Percentiles rank a stretch among this genome's conserved stretches.
These are phyloP conservation scores for apple (Malus domestica) DNA, from an alignment of 306 rosid species.

Conservation along the genomic window DNA sequence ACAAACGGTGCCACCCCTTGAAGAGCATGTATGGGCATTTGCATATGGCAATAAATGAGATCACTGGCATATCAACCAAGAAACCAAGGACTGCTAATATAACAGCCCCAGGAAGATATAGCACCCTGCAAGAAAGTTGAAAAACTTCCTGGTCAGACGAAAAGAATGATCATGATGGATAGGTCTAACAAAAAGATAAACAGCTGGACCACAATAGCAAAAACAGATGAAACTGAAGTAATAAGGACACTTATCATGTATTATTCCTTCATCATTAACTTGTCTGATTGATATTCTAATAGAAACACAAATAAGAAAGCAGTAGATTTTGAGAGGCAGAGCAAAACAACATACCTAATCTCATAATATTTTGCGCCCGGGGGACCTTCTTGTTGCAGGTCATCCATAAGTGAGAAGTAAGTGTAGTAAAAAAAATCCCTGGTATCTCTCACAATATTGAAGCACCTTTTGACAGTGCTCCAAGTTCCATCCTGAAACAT, in stretches of 20 bases:
- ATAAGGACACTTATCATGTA: not conserved
- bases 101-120: slow-evolving; percentile 71
- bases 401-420: slow-evolving; percentile 74
- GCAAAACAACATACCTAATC: slow-evolving; percentile 47
- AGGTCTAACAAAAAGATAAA: not conserved
- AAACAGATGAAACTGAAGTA: not conserved
- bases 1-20: slow-evolving; percentile 91
- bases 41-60: slow-evolving; percentile 64
- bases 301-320: too few species aligned
- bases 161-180: not conserved
- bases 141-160: slow-evolving; percentile 2
- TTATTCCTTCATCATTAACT: not conserved
- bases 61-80: slow-evolving; percentile 56
- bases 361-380: slow-evolving; percentile 58
- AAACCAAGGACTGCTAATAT: slow-evolving; percentile 58
- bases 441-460: slow-evolving; percentile 63
- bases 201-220: not conserved
- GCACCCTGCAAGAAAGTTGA: slow-evolving; percentile 46
- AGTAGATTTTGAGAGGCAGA: not conserved
- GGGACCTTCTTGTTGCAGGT: slow-evolving; percentile 46
- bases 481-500: slow-evolving; percentile 74
- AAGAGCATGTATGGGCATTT: slow-evolving; percentile 84
- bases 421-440: slow-evolving; percentile 67
- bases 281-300: not conserved
- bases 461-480: slow-evolving; percentile 55